Evolutionary conservation across 1,284 basidiomycete genomes (phyloP), one percentile per base, ranked within the genome.

Genomic region (Lignosus rhinocerotis): DNA sequence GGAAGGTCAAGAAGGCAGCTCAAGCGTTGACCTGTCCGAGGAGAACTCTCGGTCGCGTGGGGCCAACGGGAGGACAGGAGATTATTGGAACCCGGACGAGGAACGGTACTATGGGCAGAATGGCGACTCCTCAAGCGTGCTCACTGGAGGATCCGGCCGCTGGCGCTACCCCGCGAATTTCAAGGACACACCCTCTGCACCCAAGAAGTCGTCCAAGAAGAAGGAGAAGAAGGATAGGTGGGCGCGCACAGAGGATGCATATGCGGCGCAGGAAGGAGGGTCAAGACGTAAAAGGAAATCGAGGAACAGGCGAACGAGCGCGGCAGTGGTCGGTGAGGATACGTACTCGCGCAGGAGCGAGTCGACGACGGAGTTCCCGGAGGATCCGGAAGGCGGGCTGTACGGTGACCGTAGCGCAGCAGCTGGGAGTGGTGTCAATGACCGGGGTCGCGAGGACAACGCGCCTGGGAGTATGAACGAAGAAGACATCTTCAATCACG

Each of bases 131-230:
- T 73, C 62, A 67, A 73, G 72, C 66, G 60, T 68, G 32, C 68
- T 67, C 39, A 67, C 75, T 25, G 70, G 71, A 38, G 70, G 73
- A 43, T 67, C 67, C 21, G 80, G 78, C 31, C 79, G 90, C 53
- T 93, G 90, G 90, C 88, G 80, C 61, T 93, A 93, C 71, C 90
- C 88, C 11, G 86, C 90, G 61, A 91, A 92, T 70, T 91, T 92
- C 66, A 83, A 86, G 53, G 88, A 91, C 62, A 77, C 84, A 17
- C 75, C 80, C 39, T 56, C 68, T 14, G 54, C 58, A 44, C 61
- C 63, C 60, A 81, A 80, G 71, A 84, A 73, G 68, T 77, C 74
- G 62, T 79, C 76, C 67, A 84, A 81, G 74, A 82, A 80, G 73
- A 87, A 87, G 69, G 82, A 83, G 57, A 92, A 90, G 82, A 92